Percentiles rank a stretch among this genome's conserved stretches.
These are phyloP conservation scores for Adansonia gregorii DNA, from an alignment of 441 rosid species.

Conservation along the genomic window DNA sequence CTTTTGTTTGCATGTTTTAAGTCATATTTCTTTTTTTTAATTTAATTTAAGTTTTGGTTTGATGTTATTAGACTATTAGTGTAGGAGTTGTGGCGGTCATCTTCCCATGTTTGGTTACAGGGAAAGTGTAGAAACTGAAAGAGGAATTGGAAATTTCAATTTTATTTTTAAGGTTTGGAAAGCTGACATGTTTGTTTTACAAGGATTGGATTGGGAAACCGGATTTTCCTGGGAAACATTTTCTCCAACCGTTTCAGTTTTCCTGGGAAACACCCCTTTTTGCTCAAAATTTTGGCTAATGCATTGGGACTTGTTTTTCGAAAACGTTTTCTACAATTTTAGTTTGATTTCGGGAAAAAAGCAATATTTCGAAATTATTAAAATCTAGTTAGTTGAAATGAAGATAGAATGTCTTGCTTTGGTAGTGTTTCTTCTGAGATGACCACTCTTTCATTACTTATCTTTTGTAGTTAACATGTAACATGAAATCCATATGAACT, in stretches of 20 bases:
- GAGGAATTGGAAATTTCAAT: too few relatives aligned
- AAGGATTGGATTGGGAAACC: neutral
- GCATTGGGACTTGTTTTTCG: neutral
- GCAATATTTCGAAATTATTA: neutral
- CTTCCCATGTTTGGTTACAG: constrained; percentile 5
- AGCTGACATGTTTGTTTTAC: neutral
- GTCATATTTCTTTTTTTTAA: neutral
- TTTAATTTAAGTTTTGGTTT: neutral
- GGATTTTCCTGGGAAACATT: neutral
- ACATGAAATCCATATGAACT: neutral
- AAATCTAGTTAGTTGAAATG: constrained; percentile 5
- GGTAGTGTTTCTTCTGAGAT: neutral
- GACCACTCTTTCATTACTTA: neutral
- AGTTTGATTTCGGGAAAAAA: neutral
- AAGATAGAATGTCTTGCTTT: neutral
- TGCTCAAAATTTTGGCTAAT: constrained; percentile 3
- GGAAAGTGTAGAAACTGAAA: neutral
- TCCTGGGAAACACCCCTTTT: neutral
- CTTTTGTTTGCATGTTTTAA: neutral
- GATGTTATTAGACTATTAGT: neutral
- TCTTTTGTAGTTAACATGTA: constrained; percentile 16
- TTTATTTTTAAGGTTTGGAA: too few relatives aligned
- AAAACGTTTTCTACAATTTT: neutral
- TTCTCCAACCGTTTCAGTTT: neutral
- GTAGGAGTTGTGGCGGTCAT: neutral